These are phyloP conservation scores for Paecilomyces fulvus DNA, from an alignment of 2,329 filamentous ascomycete genomes.

Conservation along the genomic window DNA sequence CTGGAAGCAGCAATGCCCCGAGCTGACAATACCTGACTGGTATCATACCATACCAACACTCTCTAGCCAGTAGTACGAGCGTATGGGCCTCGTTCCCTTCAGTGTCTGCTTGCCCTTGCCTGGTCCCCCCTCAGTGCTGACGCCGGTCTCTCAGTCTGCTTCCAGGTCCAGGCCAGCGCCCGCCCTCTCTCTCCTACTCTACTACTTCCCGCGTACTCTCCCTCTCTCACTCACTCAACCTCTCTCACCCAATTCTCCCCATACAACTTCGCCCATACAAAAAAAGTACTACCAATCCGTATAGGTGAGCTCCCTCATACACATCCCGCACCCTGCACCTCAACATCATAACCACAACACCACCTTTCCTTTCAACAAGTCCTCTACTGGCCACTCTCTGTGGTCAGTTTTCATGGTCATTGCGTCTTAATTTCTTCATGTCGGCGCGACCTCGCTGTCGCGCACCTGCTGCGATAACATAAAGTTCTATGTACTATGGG, in stretches of 20 bases:
- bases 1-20: not conserved
- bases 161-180: not conserved
- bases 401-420: slow-evolving; percentile 9
- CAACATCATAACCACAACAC: slow-evolving; percentile 20
- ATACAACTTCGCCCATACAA: slow-evolving; percentile 30
- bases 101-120: slow-evolving; percentile 17
- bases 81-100: slow-evolving; percentile 7
- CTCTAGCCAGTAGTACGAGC: not conserved
- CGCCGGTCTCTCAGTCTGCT: slow-evolving; percentile 2
- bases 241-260: slow-evolving; percentile 21
- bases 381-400: slow-evolving; percentile 5
- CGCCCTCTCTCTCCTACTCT: slow-evolving; percentile 16
- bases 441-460: slow-evolving; percentile 15
- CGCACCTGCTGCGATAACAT: slow-evolving; percentile 12
- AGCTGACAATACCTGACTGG: not conserved
- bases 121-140: slow-evolving; percentile 8
- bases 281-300: slow-evolving; percentile 29
- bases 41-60: not conserved
- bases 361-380: slow-evolving; percentile 9
- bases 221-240: slow-evolving; percentile 23
- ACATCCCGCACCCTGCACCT: slow-evolving; percentile 12
- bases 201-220: slow-evolving; percentile 23
- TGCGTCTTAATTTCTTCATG: slow-evolving; percentile 15
- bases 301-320: slow-evolving; percentile 28
- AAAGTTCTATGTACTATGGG: slow-evolving; percentile 11